Evolutionary conservation across 2,329 filamentous ascomycete genomes (phyloP), one percentile per base, ranked within the genome.

Genomic region (Microcyclosporella mali): DNA sequence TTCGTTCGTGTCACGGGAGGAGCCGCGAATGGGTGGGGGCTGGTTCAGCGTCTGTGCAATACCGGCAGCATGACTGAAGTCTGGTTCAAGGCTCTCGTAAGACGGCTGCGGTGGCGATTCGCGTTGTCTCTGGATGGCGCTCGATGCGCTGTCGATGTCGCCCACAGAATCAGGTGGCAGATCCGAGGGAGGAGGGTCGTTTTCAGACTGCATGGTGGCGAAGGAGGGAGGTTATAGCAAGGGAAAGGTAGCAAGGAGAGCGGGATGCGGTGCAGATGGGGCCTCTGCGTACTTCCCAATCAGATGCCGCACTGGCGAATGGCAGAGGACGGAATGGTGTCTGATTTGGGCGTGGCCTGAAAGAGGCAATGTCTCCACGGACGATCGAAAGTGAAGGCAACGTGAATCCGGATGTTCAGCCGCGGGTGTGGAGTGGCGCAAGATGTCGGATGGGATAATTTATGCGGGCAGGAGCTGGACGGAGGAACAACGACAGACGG

Each of bases 1-100:
- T 2, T 51, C 48, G 40, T 28, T 41, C 19, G 48, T 45, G n/a
- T 51, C 44, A 4, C 51, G 50, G 42, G 46, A 47, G 37, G 50
- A 46, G n/a, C 42, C 48, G 29, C 36, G 40, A 16, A 31, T 36
- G 11, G 29, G 34, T 39, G 39, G 39, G 45, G 47, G 37, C 40
- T 45, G 46, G 17, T 43, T 42, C 34, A 45, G 33, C 16, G 39
- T 39, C 18, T 32, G 33, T 31, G 39, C 41, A 16, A 41, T 41
- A 9, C 37, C 25, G 15, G 37, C 32, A 21, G 37, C 45, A 39
- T 39, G 30, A 31, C 34, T 42, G 21, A 41, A 15, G 6, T 41
- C 41, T 35, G 18, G 16, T 18, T 37, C 45, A n/a, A 35, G 37
- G 34, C 41, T 48, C 16, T 33, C 25, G 9, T 25, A 25, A n/a